A percentile compares a stretch with the other conserved stretches of the same genome.
phyloP scores from a whole-genome alignment of 441 rosid genomes.

The Pelargonium cotyledonis region DNA sequence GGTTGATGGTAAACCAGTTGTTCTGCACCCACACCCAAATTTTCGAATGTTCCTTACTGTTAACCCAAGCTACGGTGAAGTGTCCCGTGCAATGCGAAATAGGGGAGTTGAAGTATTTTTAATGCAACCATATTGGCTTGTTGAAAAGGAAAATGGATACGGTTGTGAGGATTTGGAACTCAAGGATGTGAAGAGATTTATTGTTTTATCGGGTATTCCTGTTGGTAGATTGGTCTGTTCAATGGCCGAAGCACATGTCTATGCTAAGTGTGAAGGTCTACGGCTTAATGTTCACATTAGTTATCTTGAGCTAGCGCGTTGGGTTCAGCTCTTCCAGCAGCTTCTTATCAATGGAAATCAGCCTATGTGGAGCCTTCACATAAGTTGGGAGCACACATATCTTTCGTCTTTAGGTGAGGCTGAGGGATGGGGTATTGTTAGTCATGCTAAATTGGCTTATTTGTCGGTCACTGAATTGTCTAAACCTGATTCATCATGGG shows the following conservation, averaged over 20 bases:
- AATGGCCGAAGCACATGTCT: slow-evolving; percentile 85
- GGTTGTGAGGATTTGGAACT: slow-evolving; percentile 45
- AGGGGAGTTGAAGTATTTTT: slow-evolving; percentile 94
- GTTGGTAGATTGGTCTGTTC: slow-evolving; percentile 52
- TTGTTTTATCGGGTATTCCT: slow-evolving; percentile 74
- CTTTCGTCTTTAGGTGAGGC: slow-evolving; percentile 70
- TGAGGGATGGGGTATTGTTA: slow-evolving; percentile 55
- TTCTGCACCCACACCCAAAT: slow-evolving; percentile 76
- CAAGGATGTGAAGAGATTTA: slow-evolving; percentile 62
- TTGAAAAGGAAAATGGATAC: slow-evolving; percentile 37
- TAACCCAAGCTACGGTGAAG: slow-evolving; percentile 85
- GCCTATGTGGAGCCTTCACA: slow-evolving; percentile 79
- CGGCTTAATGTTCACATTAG: slow-evolving; percentile 46
- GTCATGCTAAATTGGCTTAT: slow-evolving; percentile 43
- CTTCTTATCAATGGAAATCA: slow-evolving; percentile 69
- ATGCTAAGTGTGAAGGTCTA: slow-evolving; percentile 58
- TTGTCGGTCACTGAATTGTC: slow-evolving; percentile 36
- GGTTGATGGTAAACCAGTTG: slow-evolving; percentile 81
- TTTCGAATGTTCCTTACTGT: slow-evolving; percentile 87
- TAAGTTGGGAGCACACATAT: slow-evolving; percentile 90
- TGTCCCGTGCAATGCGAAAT: slow-evolving; percentile 97
- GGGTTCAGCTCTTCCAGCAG: slow-evolving; percentile 80
- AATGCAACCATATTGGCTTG: slow-evolving; percentile 91
- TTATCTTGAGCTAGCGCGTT: slow-evolving; percentile 83
- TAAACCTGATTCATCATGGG: slow-evolving; percentile 30